Percentiles rank a stretch among this genome's conserved stretches.
phyloP scores from a whole-genome alignment of 2,329 filamentous ascomycete genomes.

The Scedosporium minutisporum region DNA sequence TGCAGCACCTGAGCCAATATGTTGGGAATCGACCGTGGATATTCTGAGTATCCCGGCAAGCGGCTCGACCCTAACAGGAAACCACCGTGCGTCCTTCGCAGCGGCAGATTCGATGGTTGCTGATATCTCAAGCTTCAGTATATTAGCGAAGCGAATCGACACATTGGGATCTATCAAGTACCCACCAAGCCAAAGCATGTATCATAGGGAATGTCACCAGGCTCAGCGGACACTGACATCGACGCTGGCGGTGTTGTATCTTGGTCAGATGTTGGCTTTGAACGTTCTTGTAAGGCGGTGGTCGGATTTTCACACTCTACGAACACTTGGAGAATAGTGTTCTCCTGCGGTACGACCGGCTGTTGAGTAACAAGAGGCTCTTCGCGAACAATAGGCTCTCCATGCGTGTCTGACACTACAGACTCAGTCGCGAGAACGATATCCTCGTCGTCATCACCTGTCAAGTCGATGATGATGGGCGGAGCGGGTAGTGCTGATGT shows the following conservation, averaged over 20 bases:
- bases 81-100: neutral
- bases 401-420: no score
- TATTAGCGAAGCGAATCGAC: neutral
- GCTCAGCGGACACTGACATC: neutral
- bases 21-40: neutral
- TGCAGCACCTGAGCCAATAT: neutral
- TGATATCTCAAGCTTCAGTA: neutral
- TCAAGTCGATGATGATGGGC: neutral
- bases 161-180: neutral
- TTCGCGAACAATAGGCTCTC: no score
- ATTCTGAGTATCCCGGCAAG: neutral
- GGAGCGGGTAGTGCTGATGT: no score
- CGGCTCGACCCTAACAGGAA: neutral
- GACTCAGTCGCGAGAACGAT: neutral
- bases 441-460: neutral
- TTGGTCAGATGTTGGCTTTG: neutral
- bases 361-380: no score
- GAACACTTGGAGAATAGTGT: neutral
- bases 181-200: conserved; percentile 1
- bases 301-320: neutral
- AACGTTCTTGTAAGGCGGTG: neutral
- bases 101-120: neutral
- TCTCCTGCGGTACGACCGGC: no score
- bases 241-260: neutral
- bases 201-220: neutral